Conservation (phyloP, 805 yeast species). For the Ogataea chonburiensis region DNA sequence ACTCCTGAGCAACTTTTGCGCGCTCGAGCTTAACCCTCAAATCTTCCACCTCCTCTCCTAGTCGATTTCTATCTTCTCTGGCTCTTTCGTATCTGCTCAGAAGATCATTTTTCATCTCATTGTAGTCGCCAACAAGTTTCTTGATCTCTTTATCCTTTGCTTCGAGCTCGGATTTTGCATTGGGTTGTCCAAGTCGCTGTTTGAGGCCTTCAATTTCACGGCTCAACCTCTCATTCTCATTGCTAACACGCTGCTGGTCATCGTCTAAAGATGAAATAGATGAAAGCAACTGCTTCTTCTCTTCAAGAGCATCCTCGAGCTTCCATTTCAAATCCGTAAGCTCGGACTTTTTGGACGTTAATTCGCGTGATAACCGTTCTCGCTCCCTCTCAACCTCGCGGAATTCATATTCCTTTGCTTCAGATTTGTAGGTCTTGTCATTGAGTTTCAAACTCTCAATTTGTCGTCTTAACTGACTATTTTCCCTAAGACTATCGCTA, state of each 20-base stretch:
- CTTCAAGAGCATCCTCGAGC: constrained; percentile 16
- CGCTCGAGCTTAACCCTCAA: constrained; percentile 17
- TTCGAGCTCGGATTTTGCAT: constrained; percentile 10
- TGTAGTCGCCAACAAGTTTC: constrained; percentile 28
- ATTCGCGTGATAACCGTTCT: constrained; percentile 12
- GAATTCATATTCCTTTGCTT: constrained; percentile 15
- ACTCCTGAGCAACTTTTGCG: constrained; percentile 20
- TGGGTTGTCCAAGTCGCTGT: constrained; percentile 6
- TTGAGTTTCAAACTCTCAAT: constrained; percentile 24
- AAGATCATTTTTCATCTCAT: constrained; percentile 35
- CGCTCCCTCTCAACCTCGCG: constrained; percentile 16
- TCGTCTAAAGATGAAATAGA: constrained; percentile 22
- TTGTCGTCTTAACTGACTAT: constrained; percentile 36
- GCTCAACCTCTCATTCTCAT: constrained; percentile 22
- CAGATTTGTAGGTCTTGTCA: constrained; percentile 3
- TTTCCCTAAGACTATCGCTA: constrained; percentile 38
- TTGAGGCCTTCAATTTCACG: constrained; percentile 21
- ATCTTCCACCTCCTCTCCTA: constrained; percentile 34
- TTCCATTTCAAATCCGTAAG: constrained; percentile 17
- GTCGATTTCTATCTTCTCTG: constrained; percentile 25
- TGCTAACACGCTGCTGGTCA: constrained; percentile 21
- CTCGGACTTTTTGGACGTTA: constrained; percentile 18
- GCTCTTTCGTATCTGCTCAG: constrained; percentile 26
- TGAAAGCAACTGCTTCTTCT: constrained; percentile 17
- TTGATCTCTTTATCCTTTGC: constrained; percentile 22